Evolutionary conservation across 805 yeast genomes (phyloP).

Genomic region (Spencermartinsiella europaea): DNA sequence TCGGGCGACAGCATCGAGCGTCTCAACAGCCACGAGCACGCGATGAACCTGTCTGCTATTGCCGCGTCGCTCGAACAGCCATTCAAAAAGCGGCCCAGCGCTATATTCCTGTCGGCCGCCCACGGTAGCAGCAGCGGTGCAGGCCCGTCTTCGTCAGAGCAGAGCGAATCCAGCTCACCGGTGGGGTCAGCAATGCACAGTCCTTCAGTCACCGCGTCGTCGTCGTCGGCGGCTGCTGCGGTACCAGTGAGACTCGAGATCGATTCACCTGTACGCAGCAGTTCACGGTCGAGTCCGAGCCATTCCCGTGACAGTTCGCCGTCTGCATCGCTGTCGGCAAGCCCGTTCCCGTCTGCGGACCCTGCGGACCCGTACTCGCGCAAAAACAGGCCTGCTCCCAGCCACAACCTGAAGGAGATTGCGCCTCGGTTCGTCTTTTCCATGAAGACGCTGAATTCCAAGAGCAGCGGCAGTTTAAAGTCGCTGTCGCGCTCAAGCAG

Average conservation of each 20-base stretch:
- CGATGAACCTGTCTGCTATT: neutral
- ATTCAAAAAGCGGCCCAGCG: neutral
- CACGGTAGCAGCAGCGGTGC: neutral
- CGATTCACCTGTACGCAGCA: neutral
- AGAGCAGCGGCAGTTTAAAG: constrained; percentile 10
- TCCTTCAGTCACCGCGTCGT: neutral
- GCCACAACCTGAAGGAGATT: constrained; percentile 24
- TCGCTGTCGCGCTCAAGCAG: constrained; percentile 8
- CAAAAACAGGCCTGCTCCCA: constrained; percentile 25
- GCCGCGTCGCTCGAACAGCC: neutral
- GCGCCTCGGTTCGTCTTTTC: constrained; percentile 34
- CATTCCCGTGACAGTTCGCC: constrained; percentile 16
- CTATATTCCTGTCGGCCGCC: neutral
- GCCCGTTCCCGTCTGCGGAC: constrained; percentile 20
- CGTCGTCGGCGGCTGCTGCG: neutral
- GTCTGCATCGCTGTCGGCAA: constrained; percentile 14
- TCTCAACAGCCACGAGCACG: neutral
- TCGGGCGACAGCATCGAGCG: too few relatives aligned
- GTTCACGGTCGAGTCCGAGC: neutral
- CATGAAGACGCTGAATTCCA: constrained; percentile 6
- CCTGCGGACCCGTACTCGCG: constrained; percentile 33
- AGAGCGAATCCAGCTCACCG: constrained; percentile 1
- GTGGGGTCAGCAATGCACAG: constrained; percentile 10
- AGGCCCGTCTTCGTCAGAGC: neutral
- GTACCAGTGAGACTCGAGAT: neutral